Evolutionary conservation across 192 early-diverging fungal species (phyloP).

Genomic region (Martensiomyces pterosporus): DNA sequence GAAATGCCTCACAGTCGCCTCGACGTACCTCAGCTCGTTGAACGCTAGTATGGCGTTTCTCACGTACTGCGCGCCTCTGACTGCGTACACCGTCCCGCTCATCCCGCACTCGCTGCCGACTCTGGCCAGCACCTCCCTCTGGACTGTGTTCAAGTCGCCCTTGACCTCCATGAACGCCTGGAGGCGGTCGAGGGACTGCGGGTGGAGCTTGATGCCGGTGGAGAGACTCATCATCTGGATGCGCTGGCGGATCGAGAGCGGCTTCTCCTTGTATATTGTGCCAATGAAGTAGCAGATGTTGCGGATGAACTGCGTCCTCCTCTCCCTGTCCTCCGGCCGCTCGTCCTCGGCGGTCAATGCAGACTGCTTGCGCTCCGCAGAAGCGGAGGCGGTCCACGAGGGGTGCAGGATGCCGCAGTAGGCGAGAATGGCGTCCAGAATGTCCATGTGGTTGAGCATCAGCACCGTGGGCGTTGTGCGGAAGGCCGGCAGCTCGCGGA

Average conservation of each 20-base stretch:
- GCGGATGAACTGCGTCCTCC: slow-evolving; percentile 32
- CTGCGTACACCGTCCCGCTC: slow-evolving; percentile 15
- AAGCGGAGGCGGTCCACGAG: slow-evolving; percentile 37
- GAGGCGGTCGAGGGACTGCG: slow-evolving; percentile 61
- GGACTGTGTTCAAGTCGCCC: slow-evolving; percentile 47
- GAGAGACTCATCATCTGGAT: slow-evolving; percentile 55
- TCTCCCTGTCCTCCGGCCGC: slow-evolving; percentile 10
- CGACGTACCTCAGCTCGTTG: slow-evolving; percentile 43
- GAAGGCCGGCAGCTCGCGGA: slow-evolving; percentile 66
- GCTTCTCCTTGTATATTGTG: slow-evolving; percentile 57
- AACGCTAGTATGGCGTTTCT: slow-evolving; percentile 27
- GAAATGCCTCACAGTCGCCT: slow-evolving; percentile 32
- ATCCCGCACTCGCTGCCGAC: slow-evolving; percentile 38
- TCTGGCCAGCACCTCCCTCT: slow-evolving; percentile 31
- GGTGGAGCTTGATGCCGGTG: slow-evolving; percentile 54
- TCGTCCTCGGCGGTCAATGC: background rate
- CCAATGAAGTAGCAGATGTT: slow-evolving; percentile 54
- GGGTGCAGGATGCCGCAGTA: slow-evolving; percentile 59
- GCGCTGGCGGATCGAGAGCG: slow-evolving; percentile 24
- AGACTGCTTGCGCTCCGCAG: slow-evolving; percentile 5
- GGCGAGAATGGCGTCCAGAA: slow-evolving; percentile 75
- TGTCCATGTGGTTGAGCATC: slow-evolving; percentile 68
- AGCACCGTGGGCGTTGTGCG: slow-evolving; percentile 56
- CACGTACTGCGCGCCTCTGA: slow-evolving; percentile 27
- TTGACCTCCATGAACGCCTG: slow-evolving; percentile 58